These are phyloP conservation scores for Immersiporthe knoxdaviesiana DNA, from an alignment of 2,329 filamentous ascomycete genomes.

Conservation along the genomic window DNA sequence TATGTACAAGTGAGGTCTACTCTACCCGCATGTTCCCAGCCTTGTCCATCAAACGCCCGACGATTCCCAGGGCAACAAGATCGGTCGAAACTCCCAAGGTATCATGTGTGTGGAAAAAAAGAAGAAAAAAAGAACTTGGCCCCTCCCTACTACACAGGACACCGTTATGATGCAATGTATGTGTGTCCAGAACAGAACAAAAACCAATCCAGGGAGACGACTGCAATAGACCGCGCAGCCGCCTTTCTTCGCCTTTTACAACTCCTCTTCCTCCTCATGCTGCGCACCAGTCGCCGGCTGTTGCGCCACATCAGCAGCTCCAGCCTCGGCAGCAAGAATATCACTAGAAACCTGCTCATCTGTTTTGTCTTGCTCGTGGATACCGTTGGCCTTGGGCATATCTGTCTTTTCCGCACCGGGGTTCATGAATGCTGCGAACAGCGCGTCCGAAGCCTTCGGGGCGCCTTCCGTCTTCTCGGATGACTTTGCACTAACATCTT, in stretches of 20 bases:
- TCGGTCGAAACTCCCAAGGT: conserved; percentile 25
- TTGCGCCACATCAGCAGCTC: background rate
- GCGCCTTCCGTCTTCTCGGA: background rate
- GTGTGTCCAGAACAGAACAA: conserved; percentile 19
- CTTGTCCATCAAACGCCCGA: conserved; percentile 7
- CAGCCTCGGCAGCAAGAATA: background rate
- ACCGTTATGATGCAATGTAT: conserved; percentile 11
- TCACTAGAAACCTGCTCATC: background rate
- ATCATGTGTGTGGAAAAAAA: conserved; percentile 27
- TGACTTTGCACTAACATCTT: background rate
- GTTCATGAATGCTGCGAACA: conserved; percentile 13
- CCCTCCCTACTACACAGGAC: conserved; percentile 20
- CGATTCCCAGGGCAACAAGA: background rate
- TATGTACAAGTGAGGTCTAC: conserved; percentile 21
- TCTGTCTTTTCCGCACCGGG: conserved; percentile 13
- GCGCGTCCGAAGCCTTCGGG: conserved; percentile 13
- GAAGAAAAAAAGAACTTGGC: conserved; percentile 20
- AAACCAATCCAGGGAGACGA: background rate
- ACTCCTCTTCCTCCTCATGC: conserved; percentile 17
- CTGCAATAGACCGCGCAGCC: conserved; percentile 4
- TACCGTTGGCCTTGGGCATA: conserved; percentile 18
- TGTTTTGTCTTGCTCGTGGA: conserved; percentile 10
- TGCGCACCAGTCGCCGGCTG: background rate
- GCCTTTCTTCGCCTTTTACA: conserved; percentile 5
- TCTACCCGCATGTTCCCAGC: conserved; percentile 15